Base-by-base conservation (phyloP, 129 eudicot species). In the Chrysanthemum lavandulifolium region DNA sequence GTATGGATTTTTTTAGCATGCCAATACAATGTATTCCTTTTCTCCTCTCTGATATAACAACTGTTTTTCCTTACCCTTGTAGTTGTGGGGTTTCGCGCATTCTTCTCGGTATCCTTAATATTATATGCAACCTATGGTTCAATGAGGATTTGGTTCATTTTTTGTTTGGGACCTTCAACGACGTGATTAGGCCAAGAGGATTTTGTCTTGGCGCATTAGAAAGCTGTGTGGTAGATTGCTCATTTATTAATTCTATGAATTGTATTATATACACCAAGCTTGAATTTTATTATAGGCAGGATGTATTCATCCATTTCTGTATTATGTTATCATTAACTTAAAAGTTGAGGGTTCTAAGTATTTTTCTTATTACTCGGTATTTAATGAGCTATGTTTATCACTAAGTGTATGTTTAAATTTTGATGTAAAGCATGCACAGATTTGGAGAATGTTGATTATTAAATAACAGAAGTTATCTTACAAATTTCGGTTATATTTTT, bases 11-110 rank as follows among this genome's bases (percentile, higher is more conserved):
- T 33, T 21, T 36, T n/a, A 36, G 13, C 23, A n/a, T 40, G 31
- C 15, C 18, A 66, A 29, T 29, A 5, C 6, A 33, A 33, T n/a
- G n/a, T n/a, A n/a, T n/a, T n/a, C n/a, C n/a, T 0, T 36, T 18
- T 59, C 3, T 60, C 2, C 2, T 48, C 49, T 18, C 1, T 4
- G 2, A 53, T 21, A 13, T 53, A 16, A 53, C 21, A 3, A 11
- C 8, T 1, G 1, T 53, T 2, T 8, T 25, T 13, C 54, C 21
- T 11, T 29, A 11, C 5, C 33, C 53, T 61, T 85, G 92, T 92
- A 93, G 98, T 82, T 93, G 58, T 93, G 98, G 98, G 96, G 98
- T 21, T 93, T 89, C 33, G 80, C 92, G 40, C 92, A 93, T 84
- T 69, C 90, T 52, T 93, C 98, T 70, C 91, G 80, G 3, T 87